These are phyloP conservation scores for Fraxinus sp. DNA, from an alignment of 305 asterid species.

Conservation along the genomic window DNA sequence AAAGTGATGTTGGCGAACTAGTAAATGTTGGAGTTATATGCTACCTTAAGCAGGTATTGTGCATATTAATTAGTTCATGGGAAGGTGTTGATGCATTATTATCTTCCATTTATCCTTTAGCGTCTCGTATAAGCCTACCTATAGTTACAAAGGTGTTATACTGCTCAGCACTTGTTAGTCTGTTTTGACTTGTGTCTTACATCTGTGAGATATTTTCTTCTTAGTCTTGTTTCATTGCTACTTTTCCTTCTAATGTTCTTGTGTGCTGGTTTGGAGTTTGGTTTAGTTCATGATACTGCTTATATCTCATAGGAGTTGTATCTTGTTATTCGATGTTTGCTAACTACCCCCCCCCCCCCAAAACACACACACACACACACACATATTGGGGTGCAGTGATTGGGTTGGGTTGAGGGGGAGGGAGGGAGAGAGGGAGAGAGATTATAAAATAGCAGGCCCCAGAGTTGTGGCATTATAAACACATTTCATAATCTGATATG, in stretches of 20 bases:
- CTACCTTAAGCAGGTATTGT: conserved; percentile 93
- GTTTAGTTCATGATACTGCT: background rate
- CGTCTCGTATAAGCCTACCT: background rate
- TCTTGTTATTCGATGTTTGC: background rate
- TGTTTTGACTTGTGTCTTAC: background rate
- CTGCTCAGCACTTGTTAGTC: background rate
- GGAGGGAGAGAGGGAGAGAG: background rate
- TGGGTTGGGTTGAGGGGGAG: background rate
- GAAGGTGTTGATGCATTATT: conserved; percentile 7
- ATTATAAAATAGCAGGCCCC: background rate
- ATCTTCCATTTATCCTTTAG: background rate
- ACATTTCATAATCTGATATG: background rate
- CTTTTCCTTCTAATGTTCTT: background rate
- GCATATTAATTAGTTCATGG: background rate
- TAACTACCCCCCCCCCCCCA: background rate
- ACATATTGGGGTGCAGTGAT: background rate
- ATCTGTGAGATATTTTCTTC: background rate
- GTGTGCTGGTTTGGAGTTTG: background rate
- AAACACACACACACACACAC: too few species aligned
- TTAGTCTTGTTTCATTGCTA: background rate
- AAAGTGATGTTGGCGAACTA: conserved; percentile 94
- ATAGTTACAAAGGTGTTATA: background rate
- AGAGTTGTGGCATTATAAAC: background rate
- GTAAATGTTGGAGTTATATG: conserved; percentile 99
- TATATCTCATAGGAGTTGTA: background rate